Evolutionary conservation across 2,329 filamentous ascomycete species (phyloP).

Genomic region (Didymella arachidicola): DNA sequence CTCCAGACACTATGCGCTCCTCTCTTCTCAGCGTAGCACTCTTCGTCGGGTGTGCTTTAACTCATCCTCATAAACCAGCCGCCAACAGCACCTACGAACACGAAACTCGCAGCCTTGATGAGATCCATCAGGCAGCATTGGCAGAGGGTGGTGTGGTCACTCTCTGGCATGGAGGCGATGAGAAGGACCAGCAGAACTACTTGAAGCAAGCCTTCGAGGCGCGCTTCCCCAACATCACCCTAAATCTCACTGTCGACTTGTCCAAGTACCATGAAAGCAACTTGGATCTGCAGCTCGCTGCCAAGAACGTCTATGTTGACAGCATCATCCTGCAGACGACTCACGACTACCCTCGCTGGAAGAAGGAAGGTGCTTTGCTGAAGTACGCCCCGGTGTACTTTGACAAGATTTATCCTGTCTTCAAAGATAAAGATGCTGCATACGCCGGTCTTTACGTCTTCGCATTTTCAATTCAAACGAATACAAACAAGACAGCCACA

Average conservation of each 20-base stretch:
- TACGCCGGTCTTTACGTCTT: slow-evolving; percentile 55
- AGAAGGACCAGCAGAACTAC: slow-evolving; percentile 50
- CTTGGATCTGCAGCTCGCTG: slow-evolving; percentile 57
- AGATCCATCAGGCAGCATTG: slow-evolving; percentile 60
- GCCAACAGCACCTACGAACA: slow-evolving; percentile 3
- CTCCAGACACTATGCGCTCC: slow-evolving; percentile 6
- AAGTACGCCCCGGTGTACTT: slow-evolving; percentile 60
- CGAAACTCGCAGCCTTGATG: slow-evolving; percentile 59
- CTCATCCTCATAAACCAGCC: background rate
- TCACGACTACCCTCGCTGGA: slow-evolving; percentile 63
- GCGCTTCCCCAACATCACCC: slow-evolving; percentile 59
- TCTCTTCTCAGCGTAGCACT: slow-evolving; percentile 5
- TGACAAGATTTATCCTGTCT: slow-evolving; percentile 52
- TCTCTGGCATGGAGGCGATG: slow-evolving; percentile 60
- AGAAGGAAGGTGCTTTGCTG: slow-evolving; percentile 56
- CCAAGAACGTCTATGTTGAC: slow-evolving; percentile 50
- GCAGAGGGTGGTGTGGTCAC: slow-evolving; percentile 58
- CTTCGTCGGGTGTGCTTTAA: background rate
- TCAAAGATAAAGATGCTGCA: slow-evolving; percentile 55
- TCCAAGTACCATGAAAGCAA: slow-evolving; percentile 63
- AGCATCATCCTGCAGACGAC: slow-evolving; percentile 60
- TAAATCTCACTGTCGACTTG: slow-evolving; percentile 63
- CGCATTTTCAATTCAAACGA: slow-evolving; percentile 48
- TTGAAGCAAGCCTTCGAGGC: slow-evolving; percentile 57
- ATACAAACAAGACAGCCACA: slow-evolving; percentile 45